Evolutionary conservation across 805 yeast species (phyloP).

Genomic region (Wickerhamiella australiensis): DNA sequence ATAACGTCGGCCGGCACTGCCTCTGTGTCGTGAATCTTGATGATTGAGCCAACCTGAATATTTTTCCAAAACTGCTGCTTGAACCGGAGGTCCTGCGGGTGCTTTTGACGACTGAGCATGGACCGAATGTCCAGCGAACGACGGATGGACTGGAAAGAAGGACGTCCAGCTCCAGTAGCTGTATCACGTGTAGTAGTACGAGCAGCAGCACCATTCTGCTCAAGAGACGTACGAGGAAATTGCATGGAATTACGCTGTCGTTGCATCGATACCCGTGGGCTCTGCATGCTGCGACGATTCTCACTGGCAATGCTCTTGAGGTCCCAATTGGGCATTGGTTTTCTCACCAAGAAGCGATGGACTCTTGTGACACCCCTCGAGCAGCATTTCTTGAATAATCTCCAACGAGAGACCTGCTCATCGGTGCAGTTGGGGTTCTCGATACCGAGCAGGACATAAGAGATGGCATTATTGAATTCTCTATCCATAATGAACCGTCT

Average conservation of each 20-base stretch:
- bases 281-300: not conserved
- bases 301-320: constrained; percentile 1
- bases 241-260: not conserved
- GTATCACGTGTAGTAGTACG: not conserved
- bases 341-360: not conserved
- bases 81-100: constrained; percentile 26
- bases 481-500: constrained; percentile 52
- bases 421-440: constrained; percentile 47
- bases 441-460: constrained; percentile 47
- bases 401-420: constrained; percentile 52
- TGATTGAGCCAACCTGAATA: constrained; percentile 63
- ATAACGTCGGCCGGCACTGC: constrained; percentile 71
- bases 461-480: constrained; percentile 58
- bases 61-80: constrained; percentile 58
- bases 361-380: constrained; percentile 23
- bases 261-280: not conserved
- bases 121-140: constrained; percentile 3
- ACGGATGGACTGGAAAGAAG: not conserved
- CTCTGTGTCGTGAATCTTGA: constrained; percentile 57
- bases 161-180: not conserved
- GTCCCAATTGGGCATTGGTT: constrained; percentile 6
- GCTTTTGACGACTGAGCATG: not conserved
- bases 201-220: not conserved
- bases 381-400: constrained; percentile 52
- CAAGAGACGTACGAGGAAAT: not conserved